These are phyloP conservation scores for Fusarium acutatum DNA, from an alignment of 2,329 filamentous ascomycete species.

Conservation along the genomic window DNA sequence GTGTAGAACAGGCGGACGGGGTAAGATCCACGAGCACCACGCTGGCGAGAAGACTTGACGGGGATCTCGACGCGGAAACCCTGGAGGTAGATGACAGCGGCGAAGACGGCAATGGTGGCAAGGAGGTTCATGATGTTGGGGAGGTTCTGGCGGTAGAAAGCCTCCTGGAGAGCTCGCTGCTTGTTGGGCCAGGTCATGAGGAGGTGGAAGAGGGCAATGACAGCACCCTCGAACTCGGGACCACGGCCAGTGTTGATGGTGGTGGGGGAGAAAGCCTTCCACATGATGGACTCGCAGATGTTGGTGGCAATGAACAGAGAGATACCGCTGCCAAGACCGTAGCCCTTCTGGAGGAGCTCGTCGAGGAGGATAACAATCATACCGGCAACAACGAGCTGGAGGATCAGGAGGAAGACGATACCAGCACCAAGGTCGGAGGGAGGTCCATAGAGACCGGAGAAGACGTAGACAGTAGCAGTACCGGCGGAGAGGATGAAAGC, in stretches of 20 bases:
- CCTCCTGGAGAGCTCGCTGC: slow-evolving; percentile 96
- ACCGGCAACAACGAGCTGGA: slow-evolving; percentile 96
- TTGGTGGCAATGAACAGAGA: slow-evolving; percentile 99
- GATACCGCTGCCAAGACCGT: slow-evolving; percentile 97
- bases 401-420: slow-evolving; percentile 97
- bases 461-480: slow-evolving; percentile 97
- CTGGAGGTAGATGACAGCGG: slow-evolving; percentile 98
- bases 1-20: slow-evolving; percentile 99
- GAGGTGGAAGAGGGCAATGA: slow-evolving; percentile 97
- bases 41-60: slow-evolving; percentile 98
- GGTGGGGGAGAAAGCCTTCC: slow-evolving; percentile 99
- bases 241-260: slow-evolving; percentile 99
- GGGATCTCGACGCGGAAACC: slow-evolving; percentile 99
- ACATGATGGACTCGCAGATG: slow-evolving; percentile 99
- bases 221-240: slow-evolving; percentile 97
- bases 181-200: slow-evolving; percentile 99
- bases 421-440: slow-evolving; percentile 96
- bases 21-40: slow-evolving; percentile 97
- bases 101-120: slow-evolving; percentile 91
- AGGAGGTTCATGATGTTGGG: slow-evolving; percentile 99
- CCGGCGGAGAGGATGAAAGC: slow-evolving; percentile 98
- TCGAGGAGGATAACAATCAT: slow-evolving; percentile 99
- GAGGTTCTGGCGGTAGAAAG: slow-evolving; percentile 99
- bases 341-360: slow-evolving; percentile 99
- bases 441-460: slow-evolving; percentile 96